Conservation (phyloP, 2,329 filamentous ascomycete species). For the Aspergillus tubingensis region DNA sequence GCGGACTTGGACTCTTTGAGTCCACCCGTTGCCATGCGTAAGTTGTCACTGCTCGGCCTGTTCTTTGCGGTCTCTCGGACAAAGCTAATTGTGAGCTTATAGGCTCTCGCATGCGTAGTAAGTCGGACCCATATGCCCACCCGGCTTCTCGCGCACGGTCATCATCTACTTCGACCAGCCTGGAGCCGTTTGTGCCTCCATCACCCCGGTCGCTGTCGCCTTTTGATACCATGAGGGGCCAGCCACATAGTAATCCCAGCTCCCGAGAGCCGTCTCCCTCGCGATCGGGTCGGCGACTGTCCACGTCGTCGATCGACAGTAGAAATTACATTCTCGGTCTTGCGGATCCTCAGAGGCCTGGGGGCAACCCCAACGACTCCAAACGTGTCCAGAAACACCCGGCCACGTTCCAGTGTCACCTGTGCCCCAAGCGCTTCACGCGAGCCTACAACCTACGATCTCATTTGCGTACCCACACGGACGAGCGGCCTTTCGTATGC, state of each 20-base stretch:
- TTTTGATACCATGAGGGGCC: slow-evolving; percentile 34
- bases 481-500: slow-evolving; percentile 95
- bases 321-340: slow-evolving; percentile 84
- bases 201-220: slow-evolving; percentile 50
- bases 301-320: slow-evolving; percentile 54
- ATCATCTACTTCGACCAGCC: slow-evolving; percentile 35
- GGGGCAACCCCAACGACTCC: slow-evolving; percentile 58
- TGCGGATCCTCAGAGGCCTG: slow-evolving; percentile 82
- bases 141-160: slow-evolving; percentile 44
- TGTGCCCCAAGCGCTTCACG: slow-evolving; percentile 95
- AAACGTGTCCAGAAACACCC: slow-evolving; percentile 97
- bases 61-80: background rate
- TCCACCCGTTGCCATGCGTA: slow-evolving; percentile 71
- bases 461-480: slow-evolving; percentile 92
- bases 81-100: slow-evolving; percentile 11
- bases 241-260: slow-evolving; percentile 42
- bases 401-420: slow-evolving; percentile 89
- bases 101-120: slow-evolving; percentile 60
- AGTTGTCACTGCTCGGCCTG: slow-evolving; percentile 16
- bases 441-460: slow-evolving; percentile 95
- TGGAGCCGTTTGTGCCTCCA: slow-evolving; percentile 33
- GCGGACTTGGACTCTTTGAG: slow-evolving; percentile 75
- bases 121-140: slow-evolving; percentile 62
- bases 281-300: slow-evolving; percentile 45
- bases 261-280: slow-evolving; percentile 50